Percentiles rank a stretch among this genome's conserved stretches.
Conservation (phyloP, 2,329 filamentous ascomycete genomes). For the Teratosphaeria zuluensis region DNA sequence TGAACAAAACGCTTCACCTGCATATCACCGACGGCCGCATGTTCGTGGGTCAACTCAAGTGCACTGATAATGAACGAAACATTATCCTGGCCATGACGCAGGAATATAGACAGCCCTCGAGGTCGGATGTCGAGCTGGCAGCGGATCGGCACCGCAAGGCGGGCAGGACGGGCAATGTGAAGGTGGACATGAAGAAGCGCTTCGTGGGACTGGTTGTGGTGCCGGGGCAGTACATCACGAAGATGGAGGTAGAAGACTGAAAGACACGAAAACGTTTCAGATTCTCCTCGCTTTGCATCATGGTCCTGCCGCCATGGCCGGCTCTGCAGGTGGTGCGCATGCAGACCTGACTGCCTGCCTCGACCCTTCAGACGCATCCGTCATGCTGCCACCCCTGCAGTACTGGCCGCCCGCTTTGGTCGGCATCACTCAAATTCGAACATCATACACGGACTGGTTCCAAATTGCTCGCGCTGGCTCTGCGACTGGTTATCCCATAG, state of each 20-base stretch:
- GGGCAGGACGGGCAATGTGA: constrained; percentile 32
- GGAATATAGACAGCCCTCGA: constrained; percentile 70
- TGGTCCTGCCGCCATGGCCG: too few relatives aligned
- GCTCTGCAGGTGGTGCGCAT: too few relatives aligned
- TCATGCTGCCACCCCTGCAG: not conserved
- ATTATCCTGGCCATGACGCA: constrained; percentile 77
- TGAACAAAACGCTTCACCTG: constrained; percentile 61
- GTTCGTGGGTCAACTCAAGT: constrained; percentile 87
- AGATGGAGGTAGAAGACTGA: constrained; percentile 74
- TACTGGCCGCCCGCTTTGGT: not conserved
- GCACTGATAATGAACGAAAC: constrained; percentile 79
- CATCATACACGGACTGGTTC: constrained; percentile 6
- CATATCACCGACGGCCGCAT: constrained; percentile 74
- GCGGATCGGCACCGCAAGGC: constrained; percentile 23
- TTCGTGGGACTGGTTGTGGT: constrained; percentile 86
- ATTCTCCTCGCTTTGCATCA: too few relatives aligned
- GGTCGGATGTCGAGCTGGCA: constrained; percentile 33
- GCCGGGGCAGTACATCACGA: constrained; percentile 73
- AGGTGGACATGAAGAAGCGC: constrained; percentile 68
- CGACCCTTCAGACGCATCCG: not conserved
- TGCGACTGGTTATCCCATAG: constrained; percentile 4
- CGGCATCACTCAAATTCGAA: constrained; percentile 7
- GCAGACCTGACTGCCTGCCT: too few relatives aligned
- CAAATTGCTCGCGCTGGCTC: not conserved
- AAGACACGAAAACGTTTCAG: not conserved